Evolutionary conservation across 805 yeast species (phyloP), one percentile per base, ranked within the genome.

Genomic region (Wickerhamomyces mucosus): DNA sequence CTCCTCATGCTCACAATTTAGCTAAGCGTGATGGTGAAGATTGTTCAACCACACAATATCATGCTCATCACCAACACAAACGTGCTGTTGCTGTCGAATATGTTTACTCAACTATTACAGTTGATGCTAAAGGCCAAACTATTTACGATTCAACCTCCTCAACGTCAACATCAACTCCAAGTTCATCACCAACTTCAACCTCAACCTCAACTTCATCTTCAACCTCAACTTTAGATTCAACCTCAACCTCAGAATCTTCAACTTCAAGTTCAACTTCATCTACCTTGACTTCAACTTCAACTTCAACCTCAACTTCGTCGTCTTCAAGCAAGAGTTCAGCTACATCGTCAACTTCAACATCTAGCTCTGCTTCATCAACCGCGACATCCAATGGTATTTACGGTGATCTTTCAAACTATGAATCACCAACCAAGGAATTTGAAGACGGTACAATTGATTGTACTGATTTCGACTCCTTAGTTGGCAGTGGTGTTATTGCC

Each of bases 401-500:
- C 16, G 92, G 92, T 46, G 84, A 74, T 55, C 68, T 83, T 41
- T 34, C 61, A 23, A 58, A 67, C 38, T 82, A 63, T 62, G 45
- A 61, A 9, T 63, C 56, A 46, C 92, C 95, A 48, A 41, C 67
- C 35, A 61, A 55, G 27, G 59, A 61, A 31, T 89, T 92, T 45
- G 42, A 53, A 38, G 95, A 85, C 53, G 95, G 95, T 54, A 65
- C 59, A 25, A 51, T 74, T 49, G 57, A 66, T 38, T 85, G 95
- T 67, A 56, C 67, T 37, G 55, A 63, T 34, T 79, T 85, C 71
- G 94, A 89, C 54, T 53, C 72, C 31, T 17, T 43, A 15, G 41
- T 43, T 7, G 94, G 92, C 40, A 70, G 81, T 51, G 95, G 95
- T 68, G 94, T 85, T 38, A 64, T 85, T 49, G 58, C 83, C 19